Conservation (phyloP, 345 rosid genomes). For the Citrus maxima region DNA sequence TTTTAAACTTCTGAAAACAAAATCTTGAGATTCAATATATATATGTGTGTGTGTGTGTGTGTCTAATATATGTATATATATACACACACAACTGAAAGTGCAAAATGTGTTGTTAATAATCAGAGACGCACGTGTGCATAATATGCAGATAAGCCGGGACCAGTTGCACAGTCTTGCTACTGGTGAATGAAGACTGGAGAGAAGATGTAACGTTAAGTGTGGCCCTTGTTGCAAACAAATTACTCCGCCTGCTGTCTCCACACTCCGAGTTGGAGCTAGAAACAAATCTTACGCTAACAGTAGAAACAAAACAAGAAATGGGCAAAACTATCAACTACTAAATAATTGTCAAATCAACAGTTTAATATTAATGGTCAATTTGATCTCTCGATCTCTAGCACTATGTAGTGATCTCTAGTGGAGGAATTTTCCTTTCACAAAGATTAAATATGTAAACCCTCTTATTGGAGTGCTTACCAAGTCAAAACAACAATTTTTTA, state of each 20-base stretch:
- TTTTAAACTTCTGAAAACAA: constrained; percentile 14
- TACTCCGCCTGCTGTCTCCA: constrained; percentile 15
- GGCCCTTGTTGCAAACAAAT: constrained; percentile 23
- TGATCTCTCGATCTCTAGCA: background rate
- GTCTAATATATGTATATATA: too few species aligned
- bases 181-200: background rate
- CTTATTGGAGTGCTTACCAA: background rate
- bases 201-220: background rate
- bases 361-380: constrained; percentile 9
- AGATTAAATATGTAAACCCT: background rate
- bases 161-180: constrained; percentile 19
- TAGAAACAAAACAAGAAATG: background rate
- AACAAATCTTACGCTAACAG: constrained; percentile 13
- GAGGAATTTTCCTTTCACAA: background rate
- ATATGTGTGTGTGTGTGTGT: too few species aligned
- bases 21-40: constrained; percentile 8
- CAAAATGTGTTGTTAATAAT: constrained; percentile 9
- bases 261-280: constrained; percentile 12
- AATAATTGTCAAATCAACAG: constrained; percentile 3
- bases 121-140: constrained; percentile 30
- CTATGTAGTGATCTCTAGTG: background rate
- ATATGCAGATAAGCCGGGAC: constrained; percentile 22
- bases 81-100: background rate
- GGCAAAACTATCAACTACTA: background rate
- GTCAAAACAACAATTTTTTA: constrained; percentile 11